phyloP scores from a whole-genome alignment of 441 rosid species.

The Euphorbia schlechtendalii region DNA sequence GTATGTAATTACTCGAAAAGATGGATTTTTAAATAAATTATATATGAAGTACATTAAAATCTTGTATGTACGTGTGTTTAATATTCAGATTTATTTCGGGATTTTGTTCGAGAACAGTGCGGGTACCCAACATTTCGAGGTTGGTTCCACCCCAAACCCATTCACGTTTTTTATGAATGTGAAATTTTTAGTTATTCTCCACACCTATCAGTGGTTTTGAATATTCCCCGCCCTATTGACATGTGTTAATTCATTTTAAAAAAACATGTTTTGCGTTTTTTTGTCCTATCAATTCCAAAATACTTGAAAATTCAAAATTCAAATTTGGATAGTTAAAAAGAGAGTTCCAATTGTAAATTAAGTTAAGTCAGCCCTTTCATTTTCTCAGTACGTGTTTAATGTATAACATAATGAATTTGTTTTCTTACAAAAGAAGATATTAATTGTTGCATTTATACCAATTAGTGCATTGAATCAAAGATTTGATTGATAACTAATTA shows the following conservation, averaged over 20 bases:
- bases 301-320: background rate
- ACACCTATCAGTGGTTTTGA: too few relatives aligned
- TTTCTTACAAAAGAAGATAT: constrained; percentile 1
- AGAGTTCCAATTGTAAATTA: background rate
- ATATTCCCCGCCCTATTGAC: too few relatives aligned
- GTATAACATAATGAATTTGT: background rate
- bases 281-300: background rate
- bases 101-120: too few relatives aligned
- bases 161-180: too few relatives aligned
- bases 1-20: too few relatives aligned
- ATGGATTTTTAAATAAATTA: too few relatives aligned
- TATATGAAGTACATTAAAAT: too few relatives aligned
- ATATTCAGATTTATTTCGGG: too few relatives aligned
- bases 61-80: too few relatives aligned
- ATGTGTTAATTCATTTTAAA: background rate
- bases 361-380: background rate
- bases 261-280: background rate
- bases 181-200: too few relatives aligned
- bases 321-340: background rate
- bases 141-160: too few relatives aligned
- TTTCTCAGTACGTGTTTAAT: background rate
- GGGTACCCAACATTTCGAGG: too few relatives aligned
- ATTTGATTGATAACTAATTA: background rate
- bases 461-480: background rate
- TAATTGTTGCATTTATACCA: background rate